phyloP scores from a whole-genome alignment of 140 eudicot genomes.

The Anethum foeniculum region DNA sequence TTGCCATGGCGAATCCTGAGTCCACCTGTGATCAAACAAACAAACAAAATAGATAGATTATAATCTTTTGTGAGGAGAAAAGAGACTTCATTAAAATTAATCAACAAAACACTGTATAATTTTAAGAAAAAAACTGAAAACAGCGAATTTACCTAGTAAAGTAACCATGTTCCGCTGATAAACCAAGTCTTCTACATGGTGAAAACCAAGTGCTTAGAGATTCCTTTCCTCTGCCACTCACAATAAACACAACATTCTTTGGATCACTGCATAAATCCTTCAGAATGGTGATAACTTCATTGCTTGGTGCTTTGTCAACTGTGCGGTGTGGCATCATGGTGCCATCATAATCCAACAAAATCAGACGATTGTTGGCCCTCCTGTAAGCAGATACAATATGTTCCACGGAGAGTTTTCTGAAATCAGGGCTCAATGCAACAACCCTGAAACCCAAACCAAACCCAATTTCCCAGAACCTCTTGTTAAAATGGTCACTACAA shows the following conservation, averaged over 20 bases:
- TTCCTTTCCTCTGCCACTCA: conserved; percentile 48
- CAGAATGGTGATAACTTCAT: conserved; percentile 24
- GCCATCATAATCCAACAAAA: conserved; percentile 52
- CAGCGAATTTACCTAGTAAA: conserved; percentile 28
- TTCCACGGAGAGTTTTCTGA: conserved; percentile 41
- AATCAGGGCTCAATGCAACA: conserved; percentile 42
- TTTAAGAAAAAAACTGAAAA: background rate
- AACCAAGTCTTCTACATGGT: conserved; percentile 38
- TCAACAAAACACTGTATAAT: background rate
- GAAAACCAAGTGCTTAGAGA: conserved; percentile 41
- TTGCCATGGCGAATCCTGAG: conserved; percentile 36
- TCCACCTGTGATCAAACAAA: conserved; percentile 29
- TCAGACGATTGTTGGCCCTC: conserved; percentile 29
- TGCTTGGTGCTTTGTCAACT: conserved; percentile 33
- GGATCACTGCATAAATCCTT: conserved; percentile 36
- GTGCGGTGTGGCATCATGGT: conserved; percentile 38
- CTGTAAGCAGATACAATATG: conserved; percentile 39
- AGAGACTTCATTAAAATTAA: background rate
- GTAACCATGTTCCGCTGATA: conserved; percentile 56
- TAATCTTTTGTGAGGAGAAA: background rate
- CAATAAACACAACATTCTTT: conserved; percentile 41
- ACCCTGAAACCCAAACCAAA: conserved; percentile 51
- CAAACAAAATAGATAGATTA: background rate
- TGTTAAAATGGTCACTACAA: conserved; percentile 33
- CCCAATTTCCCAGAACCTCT: conserved; percentile 55